A percentile compares a stretch with the other conserved stretches of the same genome.
Evolutionary conservation across 176 grass and related monocot species (phyloP).

Genomic region (Tillandsia leiboldiana): DNA sequence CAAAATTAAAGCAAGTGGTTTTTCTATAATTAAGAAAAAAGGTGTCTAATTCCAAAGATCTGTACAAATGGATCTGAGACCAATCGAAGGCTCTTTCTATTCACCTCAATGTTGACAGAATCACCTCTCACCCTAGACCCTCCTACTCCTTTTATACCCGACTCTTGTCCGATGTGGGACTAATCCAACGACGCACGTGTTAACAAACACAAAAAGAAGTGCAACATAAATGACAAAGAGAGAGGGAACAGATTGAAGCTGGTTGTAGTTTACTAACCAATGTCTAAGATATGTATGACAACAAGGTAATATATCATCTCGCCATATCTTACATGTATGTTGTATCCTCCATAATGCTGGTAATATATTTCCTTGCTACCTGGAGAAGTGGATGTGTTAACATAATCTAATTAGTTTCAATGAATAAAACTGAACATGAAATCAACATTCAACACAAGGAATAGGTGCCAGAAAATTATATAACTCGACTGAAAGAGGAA

Average conservation of each 20-base stretch:
- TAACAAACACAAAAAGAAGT: not conserved
- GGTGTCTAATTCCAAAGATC: too few species aligned
- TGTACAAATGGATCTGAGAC: too few species aligned
- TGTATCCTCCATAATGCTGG: conserved; percentile 63
- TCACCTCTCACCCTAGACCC: too few species aligned
- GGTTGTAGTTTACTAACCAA: conserved; percentile 38
- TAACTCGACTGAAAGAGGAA: too few species aligned
- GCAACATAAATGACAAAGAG: not conserved
- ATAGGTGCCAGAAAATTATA: not conserved
- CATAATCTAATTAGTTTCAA: not conserved
- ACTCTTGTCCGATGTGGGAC: too few species aligned
- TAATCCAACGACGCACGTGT: too few species aligned
- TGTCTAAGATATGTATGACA: conserved; percentile 87
- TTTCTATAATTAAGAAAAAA: too few species aligned
- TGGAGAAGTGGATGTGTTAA: conserved; percentile 25
- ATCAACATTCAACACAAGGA: not conserved
- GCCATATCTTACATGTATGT: conserved; percentile 87
- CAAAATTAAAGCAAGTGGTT: too few species aligned
- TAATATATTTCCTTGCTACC: conserved; percentile 80
- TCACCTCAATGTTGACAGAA: too few species aligned
- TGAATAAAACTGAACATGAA: conserved; percentile 5
- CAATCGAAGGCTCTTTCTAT: too few species aligned
- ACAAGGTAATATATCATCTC: conserved; percentile 86
- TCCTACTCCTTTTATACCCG: too few species aligned
- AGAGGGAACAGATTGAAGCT: not conserved